Conservation (phyloP, 371 early-diverging fungal genomes). For the Capniomyces stellatus region DNA sequence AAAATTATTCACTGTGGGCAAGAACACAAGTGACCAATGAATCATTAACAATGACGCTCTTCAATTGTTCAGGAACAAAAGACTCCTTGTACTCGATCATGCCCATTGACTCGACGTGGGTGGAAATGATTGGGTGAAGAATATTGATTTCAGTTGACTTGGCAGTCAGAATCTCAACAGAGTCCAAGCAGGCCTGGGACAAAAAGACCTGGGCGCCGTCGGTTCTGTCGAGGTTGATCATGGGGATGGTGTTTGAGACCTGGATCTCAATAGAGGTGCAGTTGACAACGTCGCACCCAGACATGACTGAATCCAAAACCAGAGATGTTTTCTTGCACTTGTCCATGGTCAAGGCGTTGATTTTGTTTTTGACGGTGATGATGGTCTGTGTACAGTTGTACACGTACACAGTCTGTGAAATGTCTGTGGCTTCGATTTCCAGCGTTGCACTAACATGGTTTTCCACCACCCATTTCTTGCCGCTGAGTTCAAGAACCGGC, state of each 20-base stretch:
- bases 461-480: conserved; percentile 83
- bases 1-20: conserved; percentile 37
- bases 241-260: conserved; percentile 64
- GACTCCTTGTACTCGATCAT: conserved; percentile 50
- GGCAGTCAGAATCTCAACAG: conserved; percentile 69
- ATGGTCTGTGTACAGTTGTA: conserved; percentile 79
- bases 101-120: conserved; percentile 50
- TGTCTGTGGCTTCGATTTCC: conserved; percentile 56
- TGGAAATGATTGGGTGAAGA: conserved; percentile 38
- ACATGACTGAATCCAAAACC: conserved; percentile 63
- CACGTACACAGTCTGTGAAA: conserved; percentile 81
- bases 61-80: conserved; percentile 74
- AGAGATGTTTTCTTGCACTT: conserved; percentile 73
- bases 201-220: conserved; percentile 81
- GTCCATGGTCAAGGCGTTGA: conserved; percentile 76
- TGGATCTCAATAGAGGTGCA: conserved; percentile 76
- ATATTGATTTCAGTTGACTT: conserved; percentile 81
- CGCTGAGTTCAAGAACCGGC: conserved; percentile 62
- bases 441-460: conserved; percentile 42
- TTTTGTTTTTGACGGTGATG: conserved; percentile 76
- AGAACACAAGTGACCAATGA: conserved; percentile 63
- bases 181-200: conserved; percentile 45
- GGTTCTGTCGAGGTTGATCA: conserved; percentile 77
- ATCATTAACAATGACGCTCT: conserved; percentile 62
- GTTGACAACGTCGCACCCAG: conserved; percentile 82